Base-by-base conservation (phyloP, 1,284 basidiomycete species). In the Cerioporus squamosus region DNA sequence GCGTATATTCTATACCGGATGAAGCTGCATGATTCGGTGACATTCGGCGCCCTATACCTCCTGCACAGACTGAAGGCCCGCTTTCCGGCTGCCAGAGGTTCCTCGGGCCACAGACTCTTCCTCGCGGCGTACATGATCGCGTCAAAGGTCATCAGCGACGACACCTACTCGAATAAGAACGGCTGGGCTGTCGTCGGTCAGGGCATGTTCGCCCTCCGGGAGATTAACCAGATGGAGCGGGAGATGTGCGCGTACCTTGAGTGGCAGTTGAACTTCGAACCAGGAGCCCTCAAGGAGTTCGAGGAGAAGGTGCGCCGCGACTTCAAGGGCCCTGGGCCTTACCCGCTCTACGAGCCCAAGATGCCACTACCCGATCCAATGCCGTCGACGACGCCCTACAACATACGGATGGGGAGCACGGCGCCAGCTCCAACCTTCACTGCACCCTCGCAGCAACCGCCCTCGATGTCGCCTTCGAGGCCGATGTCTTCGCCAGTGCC, bases 121-220 rank as follows among this genome's bases (percentile, higher is more conserved):
- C 90, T 97, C 17, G 93, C 93, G 0, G 94, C 95, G 0, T 94
- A 94, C 73, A 97, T 97, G 95, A 93, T 97, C 60, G 88, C 90
- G 0, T 90, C 87, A 2, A 94, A 94, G 74, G 90, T 94, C 18
- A 92, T 95, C 63, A 95, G 93, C 75, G 94, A 97, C 78, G 94
- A 97, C 72, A 97, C 94, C 0, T 96, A 96, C 71, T 94, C 91
- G 15, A 97, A 97, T 85, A 94, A 95, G 75, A 94, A n/a, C n/a
- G n/a, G 91, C 0, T 97, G 95, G 95, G 87, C 87, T n/a, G 91
- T 97, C 46, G 95, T 97, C 42, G 94, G 92, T 0, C 94, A 97
- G 71, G 90, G 88, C 51, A 91, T 95, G 88, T 97, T 96, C 68
- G 86, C 86, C 1, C 75, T 96, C 2, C 84, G 91, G 39, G 94